A percentile compares a stretch with the other conserved stretches of the same genome.
These are phyloP conservation scores for Lasiodiplodia citricola DNA, from an alignment of 2,329 filamentous ascomycete genomes.

Conservation along the genomic window DNA sequence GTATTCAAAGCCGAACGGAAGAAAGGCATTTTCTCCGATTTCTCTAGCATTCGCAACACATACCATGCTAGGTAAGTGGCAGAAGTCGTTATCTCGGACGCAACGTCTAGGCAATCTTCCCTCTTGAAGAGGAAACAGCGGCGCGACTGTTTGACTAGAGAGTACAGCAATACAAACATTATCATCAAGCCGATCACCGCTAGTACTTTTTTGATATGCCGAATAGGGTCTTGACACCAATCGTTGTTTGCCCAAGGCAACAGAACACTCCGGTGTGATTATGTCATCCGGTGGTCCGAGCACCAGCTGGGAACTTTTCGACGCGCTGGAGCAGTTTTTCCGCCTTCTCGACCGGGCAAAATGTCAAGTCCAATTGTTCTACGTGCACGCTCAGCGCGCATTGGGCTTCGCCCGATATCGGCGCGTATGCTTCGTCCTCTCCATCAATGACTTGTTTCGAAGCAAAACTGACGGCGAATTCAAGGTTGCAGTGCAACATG, in stretches of 20 bases:
- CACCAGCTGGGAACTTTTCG: constrained; percentile 5
- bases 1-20: not conserved
- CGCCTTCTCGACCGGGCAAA: constrained; percentile 19
- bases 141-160: too few relatives aligned
- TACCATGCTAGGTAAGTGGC: not conserved
- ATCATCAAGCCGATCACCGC: too few relatives aligned
- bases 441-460: not conserved
- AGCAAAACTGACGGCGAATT: not conserved
- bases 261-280: not conserved
- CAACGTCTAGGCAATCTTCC: too few relatives aligned
- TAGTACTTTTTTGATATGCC: too few relatives aligned
- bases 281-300: constrained; percentile 11
- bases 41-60: not conserved
- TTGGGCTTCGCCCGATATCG: constrained; percentile 16
- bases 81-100: not conserved
- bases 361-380: constrained; percentile 14
- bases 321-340: constrained; percentile 7
- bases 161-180: too few relatives aligned
- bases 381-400: constrained; percentile 12
- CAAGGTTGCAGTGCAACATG: not conserved
- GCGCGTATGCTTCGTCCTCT: constrained; percentile 16
- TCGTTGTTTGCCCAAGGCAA: not conserved
- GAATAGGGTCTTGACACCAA: not conserved
- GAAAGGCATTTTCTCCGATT: not conserved
- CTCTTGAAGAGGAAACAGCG: too few relatives aligned